Conservation (phyloP, 2,329 filamentous ascomycete species). For the Fusarium tuaranense region DNA sequence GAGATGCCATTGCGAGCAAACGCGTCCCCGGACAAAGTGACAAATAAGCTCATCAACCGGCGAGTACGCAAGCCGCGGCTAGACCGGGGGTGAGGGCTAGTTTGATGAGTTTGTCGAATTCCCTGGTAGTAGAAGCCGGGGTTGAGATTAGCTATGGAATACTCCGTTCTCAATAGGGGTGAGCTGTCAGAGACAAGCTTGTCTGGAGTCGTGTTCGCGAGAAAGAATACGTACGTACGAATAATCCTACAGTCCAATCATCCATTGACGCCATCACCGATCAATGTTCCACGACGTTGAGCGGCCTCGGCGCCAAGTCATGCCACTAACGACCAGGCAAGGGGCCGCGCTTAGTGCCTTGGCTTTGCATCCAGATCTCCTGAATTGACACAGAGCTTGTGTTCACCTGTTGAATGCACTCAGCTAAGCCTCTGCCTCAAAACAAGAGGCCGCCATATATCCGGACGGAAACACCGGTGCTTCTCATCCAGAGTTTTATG, state of each 20-base stretch:
- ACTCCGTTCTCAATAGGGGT: slow-evolving; percentile 17
- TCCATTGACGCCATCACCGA: slow-evolving; percentile 8
- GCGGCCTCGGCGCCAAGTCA: slow-evolving; percentile 32
- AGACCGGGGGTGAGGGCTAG: slow-evolving; percentile 24
- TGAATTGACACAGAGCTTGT: slow-evolving; percentile 27
- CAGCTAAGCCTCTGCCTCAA: slow-evolving; percentile 27
- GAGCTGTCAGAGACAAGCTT: not conserved
- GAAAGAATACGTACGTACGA: not conserved
- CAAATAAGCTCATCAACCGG: slow-evolving; percentile 37
- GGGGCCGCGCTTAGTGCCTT: slow-evolving; percentile 28
- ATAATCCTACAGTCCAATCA: not conserved
- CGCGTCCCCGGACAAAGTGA: slow-evolving; percentile 25
- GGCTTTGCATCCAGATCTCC: slow-evolving; percentile 29
- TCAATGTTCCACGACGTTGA: not conserved
- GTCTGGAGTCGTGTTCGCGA: not conserved
- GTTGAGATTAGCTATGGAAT: slow-evolving; percentile 1
- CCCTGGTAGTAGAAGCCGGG: slow-evolving; percentile 7
- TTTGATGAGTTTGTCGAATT: slow-evolving; percentile 33
- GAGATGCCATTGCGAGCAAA: not conserved
- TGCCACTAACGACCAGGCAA: slow-evolving; percentile 23
- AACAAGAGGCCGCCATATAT: not conserved
- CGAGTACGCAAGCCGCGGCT: slow-evolving; percentile 21
- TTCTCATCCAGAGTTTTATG: not conserved
- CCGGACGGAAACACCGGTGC: not conserved
- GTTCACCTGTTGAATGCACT: slow-evolving; percentile 15